Evolutionary conservation across 768 basidiomycete genomes (phyloP), one percentile per base, ranked within the genome.

Genomic region (Auricularia auricula-judae): DNA sequence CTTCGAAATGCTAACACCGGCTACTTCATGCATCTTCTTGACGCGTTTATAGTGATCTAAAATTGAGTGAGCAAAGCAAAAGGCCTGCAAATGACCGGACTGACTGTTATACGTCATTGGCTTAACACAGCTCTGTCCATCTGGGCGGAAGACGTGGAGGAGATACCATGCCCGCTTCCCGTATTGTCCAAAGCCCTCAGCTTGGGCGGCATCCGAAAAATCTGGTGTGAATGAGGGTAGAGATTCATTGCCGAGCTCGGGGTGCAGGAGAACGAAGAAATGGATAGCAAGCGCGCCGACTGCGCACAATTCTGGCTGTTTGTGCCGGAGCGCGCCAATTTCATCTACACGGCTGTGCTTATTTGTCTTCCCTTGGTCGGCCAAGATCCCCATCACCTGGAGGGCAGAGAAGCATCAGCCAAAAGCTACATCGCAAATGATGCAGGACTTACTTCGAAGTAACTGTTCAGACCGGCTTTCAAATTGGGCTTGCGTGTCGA

Each of bases 211-310:
- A 2, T 1, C 2, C 3, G 65, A 21, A 53, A 74, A 75, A 56
- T 74, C 69, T 0, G 76, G 72, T 0, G 65, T 62, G 64, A 76
- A 76, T 11, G 59, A 35, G 7, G 72, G 75, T 1, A 59, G 61
- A 0, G 61, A 4, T 3, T 63, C 60, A 18, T 66, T 39, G 4
- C 36, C 36, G 36, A 39, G 59, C 3, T 72, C 54, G 34, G 77
- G 64, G n/a, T 79, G 76, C 60, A 72, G 77, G 12, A 69, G 63
- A 1, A 67, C 66, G 63, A 75, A 77, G 11, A 76, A 70, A 23
- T 69, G 47, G 2, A 75, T 62, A 0, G 66, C 72, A 3, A 76
- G 62, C 0, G 71, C 71, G 0, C 74, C 71, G 4, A 78, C 65
- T 14, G 70, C 61, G 64, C 75, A 77, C 4, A 76, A 68, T 65